phyloP scores from a whole-genome alignment of 441 rosid species.

The Brassica hybrid region DNA sequence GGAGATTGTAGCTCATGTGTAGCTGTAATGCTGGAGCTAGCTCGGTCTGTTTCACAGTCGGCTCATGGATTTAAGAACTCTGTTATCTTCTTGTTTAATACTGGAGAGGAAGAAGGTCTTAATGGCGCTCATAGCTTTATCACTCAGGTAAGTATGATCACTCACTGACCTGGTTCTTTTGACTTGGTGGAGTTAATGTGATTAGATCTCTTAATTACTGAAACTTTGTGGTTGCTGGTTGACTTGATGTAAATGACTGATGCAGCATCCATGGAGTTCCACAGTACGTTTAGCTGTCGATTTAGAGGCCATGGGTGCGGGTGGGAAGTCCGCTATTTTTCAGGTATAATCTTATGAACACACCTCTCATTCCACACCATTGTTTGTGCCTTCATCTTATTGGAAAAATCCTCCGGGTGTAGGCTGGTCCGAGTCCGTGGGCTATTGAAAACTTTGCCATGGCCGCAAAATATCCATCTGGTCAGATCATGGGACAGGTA shows the following conservation, averaged over 20 bases:
- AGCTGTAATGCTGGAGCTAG: conserved; percentile 96
- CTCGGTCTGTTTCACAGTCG: conserved; percentile 90
- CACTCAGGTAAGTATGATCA: conserved; percentile 96
- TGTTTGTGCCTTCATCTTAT: background rate
- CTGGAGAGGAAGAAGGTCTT: conserved; percentile 92
- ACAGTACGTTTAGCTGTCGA: conserved; percentile 83
- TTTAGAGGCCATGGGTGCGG: conserved; percentile 96
- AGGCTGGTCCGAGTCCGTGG: conserved; percentile 96
- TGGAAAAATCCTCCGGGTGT: conserved; percentile 26
- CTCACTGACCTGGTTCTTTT: no score
- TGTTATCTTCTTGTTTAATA: conserved; percentile 47
- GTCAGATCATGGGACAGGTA: conserved; percentile 78
- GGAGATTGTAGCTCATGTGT: conserved; percentile 98
- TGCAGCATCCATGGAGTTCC: conserved; percentile 93
- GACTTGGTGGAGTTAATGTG: no score
- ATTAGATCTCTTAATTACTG: background rate
- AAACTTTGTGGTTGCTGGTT: conserved; percentile 36
- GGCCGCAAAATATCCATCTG: conserved; percentile 90
- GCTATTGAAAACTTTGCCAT: conserved; percentile 86
- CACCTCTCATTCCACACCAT: conserved; percentile 16
- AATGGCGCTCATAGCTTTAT: conserved; percentile 97
- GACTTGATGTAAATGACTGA: conserved; percentile 29
- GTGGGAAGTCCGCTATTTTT: conserved; percentile 88
- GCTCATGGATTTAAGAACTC: conserved; percentile 94
- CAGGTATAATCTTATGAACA: conserved; percentile 63